Conservation (phyloP, 768 basidiomycete genomes). For the Kondoa subrosea region DNA sequence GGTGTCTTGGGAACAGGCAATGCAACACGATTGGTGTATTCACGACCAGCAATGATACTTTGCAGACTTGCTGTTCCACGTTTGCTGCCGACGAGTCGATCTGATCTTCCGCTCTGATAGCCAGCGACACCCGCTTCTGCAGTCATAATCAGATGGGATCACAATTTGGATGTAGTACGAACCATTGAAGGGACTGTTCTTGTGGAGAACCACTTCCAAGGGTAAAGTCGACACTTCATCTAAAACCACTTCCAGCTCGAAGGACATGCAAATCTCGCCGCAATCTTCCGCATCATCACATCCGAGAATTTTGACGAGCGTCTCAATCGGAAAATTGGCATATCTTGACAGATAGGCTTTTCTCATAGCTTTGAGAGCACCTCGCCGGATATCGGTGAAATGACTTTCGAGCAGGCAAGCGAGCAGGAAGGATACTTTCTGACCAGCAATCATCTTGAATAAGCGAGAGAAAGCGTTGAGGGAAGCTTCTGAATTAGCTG, state of each 20-base stretch:
- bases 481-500: constrained; percentile 50
- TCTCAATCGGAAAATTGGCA: constrained; percentile 28
- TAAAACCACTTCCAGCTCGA: constrained; percentile 25
- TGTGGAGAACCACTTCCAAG: constrained; percentile 21
- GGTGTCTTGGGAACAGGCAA: neutral
- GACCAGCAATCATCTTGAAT: constrained; percentile 54
- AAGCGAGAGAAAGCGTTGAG: constrained; percentile 40
- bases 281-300: constrained; percentile 32
- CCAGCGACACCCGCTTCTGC: constrained; percentile 18
- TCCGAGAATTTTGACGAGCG: constrained; percentile 31
- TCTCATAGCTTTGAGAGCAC: constrained; percentile 46
- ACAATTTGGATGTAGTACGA: neutral
- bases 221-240: constrained; percentile 11
- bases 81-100: constrained; percentile 29
- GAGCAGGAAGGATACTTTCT: constrained; percentile 65
- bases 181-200: constrained; percentile 20
- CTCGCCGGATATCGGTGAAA: constrained; percentile 44
- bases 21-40: constrained; percentile 15
- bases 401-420: constrained; percentile 75
- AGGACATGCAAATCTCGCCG: constrained; percentile 27
- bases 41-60: constrained; percentile 31
- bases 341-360: constrained; percentile 38
- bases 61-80: constrained; percentile 25
- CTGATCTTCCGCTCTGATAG: constrained; percentile 28
- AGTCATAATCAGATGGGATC: neutral